Base-by-base conservation (phyloP, 495 filamentous ascomycete species). In the Daldinia vernicosa region DNA sequence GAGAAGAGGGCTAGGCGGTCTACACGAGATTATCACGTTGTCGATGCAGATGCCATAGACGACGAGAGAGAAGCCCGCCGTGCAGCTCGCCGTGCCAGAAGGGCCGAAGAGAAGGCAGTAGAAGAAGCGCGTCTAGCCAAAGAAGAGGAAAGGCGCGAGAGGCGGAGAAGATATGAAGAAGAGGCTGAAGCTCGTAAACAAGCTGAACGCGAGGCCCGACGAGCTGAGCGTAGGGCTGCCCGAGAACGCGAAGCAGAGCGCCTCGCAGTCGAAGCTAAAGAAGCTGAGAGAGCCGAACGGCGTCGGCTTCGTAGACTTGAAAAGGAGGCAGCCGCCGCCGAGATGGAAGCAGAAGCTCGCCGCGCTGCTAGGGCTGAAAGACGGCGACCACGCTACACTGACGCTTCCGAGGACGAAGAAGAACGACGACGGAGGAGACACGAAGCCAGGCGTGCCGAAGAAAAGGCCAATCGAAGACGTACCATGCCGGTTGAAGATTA, bases 21-120 rank as follows among this genome's bases (percentile, higher is more conserved):
- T 8, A 32, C 66, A 9, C 70, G 70, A 15, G 70, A 72, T 53
- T 66, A 68, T 47, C 71, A 64, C 27, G 71, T 60, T 52, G 45
- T 64, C 35, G 69, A 69, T 22, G 66, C 22, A 33, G 78, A 80
- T 28, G 70, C 76, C 0, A 69, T 75, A 4, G 80, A 81, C 55
- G 78, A 79, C 0, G 85, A 88, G 27, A 83, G 84, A 17, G 86
- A 88, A 67, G 85, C 84, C 9, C 83, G 84, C 39, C 84, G 85
- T 12, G 85, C 82, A 2, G 84, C 84, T 40, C 80, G 85, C 27
- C 83, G 81, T 50, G 80, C 82, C n/a, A 80, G 78, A 35, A 79
- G 78, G 33, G 79, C 78, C 4, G 84, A 85, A 45, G 81, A 84
- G 47, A 77, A 74, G 50, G 80, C 80, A 6, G 84, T 82, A 17